Base-by-base conservation (phyloP, 176 grass and related monocot genomes). In the Metroxylon sagu region DNA sequence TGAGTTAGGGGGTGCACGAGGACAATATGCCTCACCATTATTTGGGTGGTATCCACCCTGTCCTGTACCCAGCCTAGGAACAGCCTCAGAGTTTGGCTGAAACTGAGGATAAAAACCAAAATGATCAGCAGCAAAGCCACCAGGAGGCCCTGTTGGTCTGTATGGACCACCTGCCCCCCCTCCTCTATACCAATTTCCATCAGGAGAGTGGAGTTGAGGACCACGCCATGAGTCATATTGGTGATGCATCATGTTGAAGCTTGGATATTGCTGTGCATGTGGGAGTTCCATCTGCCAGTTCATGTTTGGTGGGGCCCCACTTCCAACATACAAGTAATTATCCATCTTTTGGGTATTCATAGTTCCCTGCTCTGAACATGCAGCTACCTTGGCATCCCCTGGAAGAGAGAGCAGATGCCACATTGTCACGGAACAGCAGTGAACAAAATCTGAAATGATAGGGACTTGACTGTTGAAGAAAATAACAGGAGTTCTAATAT, bases 171-270 rank as follows among this genome's bases (percentile, higher is more conserved):
- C 74, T 75, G 78, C 53, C 60, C 68, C 61, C 27, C 71, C 63
- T 69, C 77, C 77, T 88, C 86, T 74, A 57, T 80, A 83, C 84
- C 84, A 92, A 78, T 85, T 75, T 58, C 78, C 80, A 57, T 97
- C 92, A 53, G 77, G 83, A 14, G 78, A 55, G 25, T 85, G 87
- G 52, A 82, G 68, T 57, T 81, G 65, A 75, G 84, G 76, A 19
- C 69, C 31, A 65, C 16, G 76, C 87, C 84, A 92, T 69, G 93
- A 80, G 72, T 98, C 87, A 67, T 76, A 89, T 29, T 88, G 75
- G 21, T 52, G 63, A 64, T 58, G 48, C 19, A 52, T 25, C 64
- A 71, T 59, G 23, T 59, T 75, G 59, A 55, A 57, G 54, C 62
- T 76, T 4, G 66, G 57, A 39, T 85, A 76, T 25, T 72, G 78